Base-by-base conservation (phyloP, 352 stramenopile genomes). In the Aphanomyces euteiches region DNA sequence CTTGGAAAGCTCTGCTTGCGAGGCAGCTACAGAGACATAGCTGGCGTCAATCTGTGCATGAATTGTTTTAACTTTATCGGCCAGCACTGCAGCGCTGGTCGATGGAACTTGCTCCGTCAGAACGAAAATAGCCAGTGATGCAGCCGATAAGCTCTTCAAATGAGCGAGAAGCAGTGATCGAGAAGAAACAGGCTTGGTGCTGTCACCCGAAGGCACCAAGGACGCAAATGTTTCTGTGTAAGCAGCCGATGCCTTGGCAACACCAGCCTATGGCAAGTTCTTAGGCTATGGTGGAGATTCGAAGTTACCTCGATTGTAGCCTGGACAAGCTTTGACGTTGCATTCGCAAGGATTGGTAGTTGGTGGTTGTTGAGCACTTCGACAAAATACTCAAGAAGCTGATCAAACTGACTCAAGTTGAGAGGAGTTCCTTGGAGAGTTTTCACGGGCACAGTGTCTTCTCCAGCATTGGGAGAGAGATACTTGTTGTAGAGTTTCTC, bases 401-500 rank as follows among this genome's bases (percentile, higher is more conserved):
- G 58, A 0, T 73, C 59, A 60, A 90, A 80, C 39, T 88, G 73
- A 12, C 79, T 74, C 0, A 69, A 74, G 10, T 58, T 69, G 41
- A 90, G 39, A 21, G 78, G 59, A 5, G 73, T 70, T 15, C 78
- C 80, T 54, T 86, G 76, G 43, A 90, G 45, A 8, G 72, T 64
- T 73, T 89, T 90, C 3, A 58, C 15, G 3, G 81, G 81, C 17
- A 88, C 53, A 19, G 77, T 53, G 13, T 67, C 65, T 5, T 74
- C 65, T 8, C 59, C 54, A 3, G 78, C 80, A 4, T 74, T 36
- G 12, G 7, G 17, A 5, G 79, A 84, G 13, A 90, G 64, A 57
- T 78, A 89, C 34, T 74, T 64, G 5, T 56, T 60, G 59, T 83
- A 83, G 8, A 90, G 38, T 40, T 78, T 75, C 38, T 89, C 80